These are phyloP conservation scores for Cronartium quercuum DNA, from an alignment of 1,284 basidiomycete genomes.

Conservation along the genomic window DNA sequence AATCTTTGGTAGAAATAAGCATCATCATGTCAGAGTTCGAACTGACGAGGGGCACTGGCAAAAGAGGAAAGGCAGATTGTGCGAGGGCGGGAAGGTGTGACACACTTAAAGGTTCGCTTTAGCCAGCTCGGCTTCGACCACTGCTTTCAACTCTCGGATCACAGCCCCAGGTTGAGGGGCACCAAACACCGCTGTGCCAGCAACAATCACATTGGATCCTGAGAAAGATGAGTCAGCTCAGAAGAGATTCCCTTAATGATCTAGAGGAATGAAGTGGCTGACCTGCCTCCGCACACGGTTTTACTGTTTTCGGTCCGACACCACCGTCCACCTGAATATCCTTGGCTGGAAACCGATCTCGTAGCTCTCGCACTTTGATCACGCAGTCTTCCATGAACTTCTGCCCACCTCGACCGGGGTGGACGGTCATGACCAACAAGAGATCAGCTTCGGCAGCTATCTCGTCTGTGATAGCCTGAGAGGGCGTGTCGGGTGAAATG, in stretches of 20 bases:
- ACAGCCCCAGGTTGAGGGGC: slow-evolving; percentile 71
- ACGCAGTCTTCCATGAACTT: slow-evolving; percentile 93
- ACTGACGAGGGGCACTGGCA: no score
- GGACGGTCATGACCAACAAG: slow-evolving; percentile 95
- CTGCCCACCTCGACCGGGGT: slow-evolving; percentile 79
- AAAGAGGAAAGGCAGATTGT: no score
- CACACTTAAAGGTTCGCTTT: slow-evolving; percentile 15
- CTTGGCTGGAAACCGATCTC: slow-evolving; percentile 73
- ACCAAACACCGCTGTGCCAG: slow-evolving; percentile 91
- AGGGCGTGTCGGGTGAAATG: slow-evolving; percentile 86
- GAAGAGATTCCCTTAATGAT: not conserved
- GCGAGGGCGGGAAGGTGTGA: no score
- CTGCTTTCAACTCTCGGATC: slow-evolving; percentile 64
- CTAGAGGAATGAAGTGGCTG: slow-evolving; percentile 3
- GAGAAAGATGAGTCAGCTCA: not conserved
- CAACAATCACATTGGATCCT: slow-evolving; percentile 84
- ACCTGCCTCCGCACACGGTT: slow-evolving; percentile 84
- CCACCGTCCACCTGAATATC: slow-evolving; percentile 98
- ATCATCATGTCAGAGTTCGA: no score
- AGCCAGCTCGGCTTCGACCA: slow-evolving; percentile 58
- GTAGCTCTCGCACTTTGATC: slow-evolving; percentile 69
- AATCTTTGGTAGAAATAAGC: no score
- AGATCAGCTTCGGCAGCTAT: slow-evolving; percentile 76
- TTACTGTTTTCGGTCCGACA: slow-evolving; percentile 83
- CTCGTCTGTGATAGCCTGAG: slow-evolving; percentile 72